Base-by-base conservation (phyloP, 371 early-diverging fungal genomes). In the Mortierella sp. region DNA sequence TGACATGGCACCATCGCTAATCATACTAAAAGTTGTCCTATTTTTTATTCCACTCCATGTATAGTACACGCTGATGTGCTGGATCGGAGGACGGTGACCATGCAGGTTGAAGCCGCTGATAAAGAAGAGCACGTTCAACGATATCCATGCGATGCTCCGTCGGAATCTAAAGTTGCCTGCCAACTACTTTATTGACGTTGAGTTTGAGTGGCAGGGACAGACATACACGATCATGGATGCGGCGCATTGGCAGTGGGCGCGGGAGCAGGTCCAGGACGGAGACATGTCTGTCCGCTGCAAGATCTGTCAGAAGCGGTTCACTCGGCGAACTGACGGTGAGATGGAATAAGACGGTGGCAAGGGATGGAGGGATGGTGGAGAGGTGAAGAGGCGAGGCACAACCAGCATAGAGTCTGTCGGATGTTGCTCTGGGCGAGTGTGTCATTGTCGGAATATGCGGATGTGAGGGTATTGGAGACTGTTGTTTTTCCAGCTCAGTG, bases 11-110 rank as follows among this genome's bases (percentile, higher is more conserved):
- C n/a, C 19, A 13, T 22, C 22, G n/a, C n/a, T n/a, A n/a, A n/a
- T n/a, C n/a, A n/a, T n/a, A n/a, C n/a, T 24, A 26, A 16, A 48
- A 65, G 11, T 29, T n/a, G 31, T 41, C 31, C 19, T 31, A 2
- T 50, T 31, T 26, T 22, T 26, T 22, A 22, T 24, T 40, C 11
- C 6, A 63, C 24, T 11, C 4, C n/a, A 19, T 9, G n/a, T n/a
- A n/a, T 67, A 74, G 75, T 74, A 68, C 47, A 74, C 75, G 9
- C 44, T 74, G 22, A 74, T 68, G 75, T 74, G 75, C 52, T 74
- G 69, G 75, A 69, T 74, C 31, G 75, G 69, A 48, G 75, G 75
- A 24, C 63, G 69, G 13, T 74, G 75, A 69, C 75, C 75, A 19
- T 74, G 75, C 43, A 68, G 64, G 40, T 52, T 74, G 52, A 45